These are phyloP conservation scores for Atractiella rhizophila DNA, from an alignment of 768 basidiomycete species.

Conservation along the genomic window DNA sequence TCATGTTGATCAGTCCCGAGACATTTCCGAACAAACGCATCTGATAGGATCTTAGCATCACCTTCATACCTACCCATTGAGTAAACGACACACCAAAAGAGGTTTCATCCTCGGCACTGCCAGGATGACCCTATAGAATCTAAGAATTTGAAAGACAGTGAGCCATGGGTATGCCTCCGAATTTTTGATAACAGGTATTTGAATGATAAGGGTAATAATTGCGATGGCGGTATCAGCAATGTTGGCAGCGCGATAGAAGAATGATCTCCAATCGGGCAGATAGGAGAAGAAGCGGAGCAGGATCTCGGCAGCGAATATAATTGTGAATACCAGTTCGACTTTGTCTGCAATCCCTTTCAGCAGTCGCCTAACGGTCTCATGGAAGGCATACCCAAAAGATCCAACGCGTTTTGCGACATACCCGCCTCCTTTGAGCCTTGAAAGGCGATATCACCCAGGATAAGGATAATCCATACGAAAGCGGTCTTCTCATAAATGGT, in stretches of 20 bases:
- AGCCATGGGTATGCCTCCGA: slow-evolving; percentile 60
- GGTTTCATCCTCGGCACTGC: slow-evolving; percentile 75
- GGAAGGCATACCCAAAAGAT: slow-evolving; percentile 9
- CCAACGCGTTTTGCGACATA: slow-evolving; percentile 5
- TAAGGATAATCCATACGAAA: slow-evolving; percentile 52
- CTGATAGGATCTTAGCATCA: slow-evolving; percentile 26
- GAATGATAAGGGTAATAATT: slow-evolving; percentile 47
- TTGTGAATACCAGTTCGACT: slow-evolving; percentile 49
- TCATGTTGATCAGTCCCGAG: slow-evolving; percentile 72
- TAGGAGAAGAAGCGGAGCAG: slow-evolving; percentile 41
- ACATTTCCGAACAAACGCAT: slow-evolving; percentile 74
- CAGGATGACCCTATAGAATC: slow-evolving; percentile 80
- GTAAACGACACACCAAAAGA: slow-evolving; percentile 35
- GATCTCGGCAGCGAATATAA: slow-evolving; percentile 75
- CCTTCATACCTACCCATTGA: neutral
- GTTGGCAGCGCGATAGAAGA: slow-evolving; percentile 37
- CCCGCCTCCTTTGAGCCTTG: slow-evolving; percentile 38
- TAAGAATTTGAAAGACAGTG: slow-evolving; percentile 54
- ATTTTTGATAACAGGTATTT: slow-evolving; percentile 48
- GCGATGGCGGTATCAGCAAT: slow-evolving; percentile 53
- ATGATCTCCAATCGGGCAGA: slow-evolving; percentile 58
- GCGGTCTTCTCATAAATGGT: slow-evolving; percentile 22
- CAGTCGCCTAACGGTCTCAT: neutral
- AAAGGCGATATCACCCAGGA: slow-evolving; percentile 41
- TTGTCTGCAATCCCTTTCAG: slow-evolving; percentile 25